A percentile compares a stretch with the other conserved stretches of the same genome.
These are phyloP conservation scores for Saccharum officinarum DNA, from an alignment of 176 grass and related monocot species.

Conservation along the genomic window DNA sequence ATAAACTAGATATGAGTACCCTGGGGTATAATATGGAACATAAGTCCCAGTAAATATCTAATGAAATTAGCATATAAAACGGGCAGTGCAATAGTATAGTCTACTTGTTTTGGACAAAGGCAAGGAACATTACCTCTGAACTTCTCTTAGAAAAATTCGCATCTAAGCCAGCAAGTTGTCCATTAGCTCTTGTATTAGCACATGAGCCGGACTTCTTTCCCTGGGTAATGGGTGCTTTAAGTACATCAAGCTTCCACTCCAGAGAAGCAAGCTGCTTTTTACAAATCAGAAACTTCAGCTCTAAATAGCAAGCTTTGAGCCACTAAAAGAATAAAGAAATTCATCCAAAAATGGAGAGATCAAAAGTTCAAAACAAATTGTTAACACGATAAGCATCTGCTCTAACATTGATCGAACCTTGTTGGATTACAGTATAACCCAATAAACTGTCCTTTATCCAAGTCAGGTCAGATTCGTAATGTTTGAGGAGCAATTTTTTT, in stretches of 20 bases:
- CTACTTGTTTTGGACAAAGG: not conserved
- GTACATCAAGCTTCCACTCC: constrained; percentile 8
- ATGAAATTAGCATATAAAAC: no score
- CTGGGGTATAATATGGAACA: no score
- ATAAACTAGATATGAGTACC: no score
- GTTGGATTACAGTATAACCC: not conserved
- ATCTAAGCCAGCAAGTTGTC: constrained; percentile 32
- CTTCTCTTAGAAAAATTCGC: constrained; percentile 41
- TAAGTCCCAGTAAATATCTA: no score
- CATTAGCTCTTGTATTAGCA: not conserved
- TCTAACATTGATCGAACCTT: not conserved
- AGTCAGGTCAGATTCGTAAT: constrained; percentile 5
- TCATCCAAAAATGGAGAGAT: constrained; percentile 15
- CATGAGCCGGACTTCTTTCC: no score
- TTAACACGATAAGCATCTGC: not conserved
- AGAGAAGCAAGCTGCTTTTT: constrained; percentile 78
- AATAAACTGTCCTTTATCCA: not conserved
- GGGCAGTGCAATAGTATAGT: no score
- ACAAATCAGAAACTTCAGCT: constrained; percentile 71
- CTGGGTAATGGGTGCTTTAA: no score
- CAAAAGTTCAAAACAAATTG: constrained; percentile 4
- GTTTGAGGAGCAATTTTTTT: not conserved
- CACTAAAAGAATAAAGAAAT: constrained; percentile 38
- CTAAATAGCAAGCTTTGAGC: constrained; percentile 73
- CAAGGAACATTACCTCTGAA: constrained; percentile 42